A percentile compares a stretch with the other conserved stretches of the same genome.
Conservation (phyloP, 2,329 filamentous ascomycete genomes). For the Botrytis aclada region DNA sequence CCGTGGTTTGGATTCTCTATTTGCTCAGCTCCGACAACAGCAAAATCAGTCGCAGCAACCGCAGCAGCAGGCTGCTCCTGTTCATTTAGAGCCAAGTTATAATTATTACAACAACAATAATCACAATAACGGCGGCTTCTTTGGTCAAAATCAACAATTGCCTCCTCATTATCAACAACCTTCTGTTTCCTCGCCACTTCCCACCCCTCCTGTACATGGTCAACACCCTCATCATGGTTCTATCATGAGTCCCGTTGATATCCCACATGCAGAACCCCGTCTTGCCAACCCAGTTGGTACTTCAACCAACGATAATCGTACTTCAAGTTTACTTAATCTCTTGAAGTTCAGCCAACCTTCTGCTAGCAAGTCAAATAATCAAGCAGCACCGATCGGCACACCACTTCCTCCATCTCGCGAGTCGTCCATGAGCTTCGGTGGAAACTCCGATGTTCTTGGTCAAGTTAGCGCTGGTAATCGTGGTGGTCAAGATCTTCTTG, state of each 20-base stretch:
- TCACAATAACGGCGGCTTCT: slow-evolving; percentile 30
- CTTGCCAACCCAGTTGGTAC: slow-evolving; percentile 37
- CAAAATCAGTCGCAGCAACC: slow-evolving; percentile 25
- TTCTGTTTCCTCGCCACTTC: slow-evolving; percentile 55
- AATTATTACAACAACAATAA: slow-evolving; percentile 34
- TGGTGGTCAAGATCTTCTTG: slow-evolving; percentile 34
- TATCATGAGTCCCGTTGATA: slow-evolving; percentile 54
- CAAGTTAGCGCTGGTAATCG: slow-evolving; percentile 26
- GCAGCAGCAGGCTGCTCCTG: slow-evolving; percentile 19
- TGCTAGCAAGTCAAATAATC: slow-evolving; percentile 26
- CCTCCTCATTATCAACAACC: slow-evolving; percentile 50
- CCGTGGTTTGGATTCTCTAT: slow-evolving; percentile 35
- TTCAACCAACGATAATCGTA: slow-evolving; percentile 46
- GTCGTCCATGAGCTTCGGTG: slow-evolving; percentile 28
- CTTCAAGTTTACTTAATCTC: slow-evolving; percentile 59
- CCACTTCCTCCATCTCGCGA: slow-evolving; percentile 35
- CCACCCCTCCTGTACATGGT: slow-evolving; percentile 52
- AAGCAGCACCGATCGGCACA: slow-evolving; percentile 34
- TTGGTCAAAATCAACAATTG: slow-evolving; percentile 30
- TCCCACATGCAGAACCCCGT: slow-evolving; percentile 39
- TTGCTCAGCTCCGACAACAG: slow-evolving; percentile 38
- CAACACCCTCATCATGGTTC: slow-evolving; percentile 55
- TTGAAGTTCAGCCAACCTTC: slow-evolving; percentile 59
- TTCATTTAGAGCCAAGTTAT: slow-evolving; percentile 34
- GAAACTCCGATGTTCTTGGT: slow-evolving; percentile 26